phyloP scores from a whole-genome alignment of 352 stramenopile genomes.

The Pythium insidiosum region DNA sequence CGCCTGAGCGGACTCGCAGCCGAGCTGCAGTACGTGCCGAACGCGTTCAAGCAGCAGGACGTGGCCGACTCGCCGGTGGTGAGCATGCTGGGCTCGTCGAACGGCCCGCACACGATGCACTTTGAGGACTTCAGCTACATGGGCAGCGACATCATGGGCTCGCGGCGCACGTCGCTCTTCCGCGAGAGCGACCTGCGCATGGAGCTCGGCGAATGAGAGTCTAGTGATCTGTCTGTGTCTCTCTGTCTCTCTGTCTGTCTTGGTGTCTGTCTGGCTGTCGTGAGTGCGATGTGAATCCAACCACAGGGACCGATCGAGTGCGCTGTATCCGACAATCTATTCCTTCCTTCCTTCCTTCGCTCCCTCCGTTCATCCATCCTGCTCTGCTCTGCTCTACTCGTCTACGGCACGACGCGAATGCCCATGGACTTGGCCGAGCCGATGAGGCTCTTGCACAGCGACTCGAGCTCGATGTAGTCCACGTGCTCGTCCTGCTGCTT shows the following conservation, averaged over 20 bases:
- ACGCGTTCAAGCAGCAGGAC: conserved; percentile 77
- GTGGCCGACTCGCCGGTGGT: conserved; percentile 74
- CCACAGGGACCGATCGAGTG: too few relatives aligned
- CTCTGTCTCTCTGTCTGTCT: too few relatives aligned
- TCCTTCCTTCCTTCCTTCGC: not conserved
- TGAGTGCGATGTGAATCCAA: too few relatives aligned
- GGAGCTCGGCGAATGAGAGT: conserved; percentile 60
- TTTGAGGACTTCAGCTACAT: conserved; percentile 87
- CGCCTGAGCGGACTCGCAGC: conserved; percentile 41
- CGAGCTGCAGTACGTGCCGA: conserved; percentile 72
- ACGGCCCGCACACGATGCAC: conserved; percentile 64
- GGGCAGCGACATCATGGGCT: conserved; percentile 81
- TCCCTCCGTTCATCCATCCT: not conserved
- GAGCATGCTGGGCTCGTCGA: conserved; percentile 40
- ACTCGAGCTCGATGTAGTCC: conserved; percentile 88
- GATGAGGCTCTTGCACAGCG: conserved; percentile 90
- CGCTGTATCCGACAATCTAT: too few relatives aligned
- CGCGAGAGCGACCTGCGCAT: conserved; percentile 81
- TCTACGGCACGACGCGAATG: conserved; percentile 71
- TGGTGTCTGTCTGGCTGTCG: too few relatives aligned
- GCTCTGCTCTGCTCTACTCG: not conserved
- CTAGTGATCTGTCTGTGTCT: too few relatives aligned
- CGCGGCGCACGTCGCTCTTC: conserved; percentile 73
- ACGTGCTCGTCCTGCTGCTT: conserved; percentile 95
- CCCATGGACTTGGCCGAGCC: conserved; percentile 91